These are phyloP conservation scores for Cucurbita moschata DNA, from an alignment of 306 rosid genomes.

Conservation along the genomic window DNA sequence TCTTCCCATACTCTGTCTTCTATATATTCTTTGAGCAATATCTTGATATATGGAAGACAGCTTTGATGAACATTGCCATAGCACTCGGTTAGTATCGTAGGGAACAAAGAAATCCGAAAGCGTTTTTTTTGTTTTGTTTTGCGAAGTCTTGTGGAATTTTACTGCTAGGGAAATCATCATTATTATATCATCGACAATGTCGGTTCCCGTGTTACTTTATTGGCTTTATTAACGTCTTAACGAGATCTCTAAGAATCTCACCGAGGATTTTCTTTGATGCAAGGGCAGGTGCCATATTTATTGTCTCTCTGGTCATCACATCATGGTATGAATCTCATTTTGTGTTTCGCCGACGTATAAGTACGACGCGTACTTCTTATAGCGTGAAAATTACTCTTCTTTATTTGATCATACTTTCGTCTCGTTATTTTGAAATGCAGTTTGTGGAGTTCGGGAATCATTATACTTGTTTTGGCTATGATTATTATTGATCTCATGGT, in stretches of 20 bases:
- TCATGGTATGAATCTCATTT: constrained; percentile 48
- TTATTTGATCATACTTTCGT: constrained; percentile 2
- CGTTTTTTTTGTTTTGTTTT: background rate
- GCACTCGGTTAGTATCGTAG: constrained; percentile 69
- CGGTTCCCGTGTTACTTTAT: background rate
- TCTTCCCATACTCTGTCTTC: constrained; percentile 95
- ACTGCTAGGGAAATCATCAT: background rate
- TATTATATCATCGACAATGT: background rate
- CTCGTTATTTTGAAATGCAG: constrained; percentile 32
- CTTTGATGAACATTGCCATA: constrained; percentile 53
- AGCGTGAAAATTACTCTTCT: background rate
- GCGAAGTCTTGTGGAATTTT: background rate
- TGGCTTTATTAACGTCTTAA: background rate
- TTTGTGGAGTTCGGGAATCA: constrained; percentile 74
- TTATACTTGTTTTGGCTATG: constrained; percentile 77
- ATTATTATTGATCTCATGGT: constrained; percentile 90
- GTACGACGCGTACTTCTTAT: background rate
- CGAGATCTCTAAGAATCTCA: background rate
- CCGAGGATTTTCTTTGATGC: constrained; percentile 3
- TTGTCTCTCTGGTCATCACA: constrained; percentile 71
- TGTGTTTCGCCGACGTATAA: constrained; percentile 7
- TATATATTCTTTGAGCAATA: constrained; percentile 95
- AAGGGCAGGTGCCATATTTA: constrained; percentile 74
- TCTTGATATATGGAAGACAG: constrained; percentile 75
- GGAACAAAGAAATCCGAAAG: background rate